Conservation (phyloP, 495 filamentous ascomycete species). For the Hyaloscypha hepaticicola region DNA sequence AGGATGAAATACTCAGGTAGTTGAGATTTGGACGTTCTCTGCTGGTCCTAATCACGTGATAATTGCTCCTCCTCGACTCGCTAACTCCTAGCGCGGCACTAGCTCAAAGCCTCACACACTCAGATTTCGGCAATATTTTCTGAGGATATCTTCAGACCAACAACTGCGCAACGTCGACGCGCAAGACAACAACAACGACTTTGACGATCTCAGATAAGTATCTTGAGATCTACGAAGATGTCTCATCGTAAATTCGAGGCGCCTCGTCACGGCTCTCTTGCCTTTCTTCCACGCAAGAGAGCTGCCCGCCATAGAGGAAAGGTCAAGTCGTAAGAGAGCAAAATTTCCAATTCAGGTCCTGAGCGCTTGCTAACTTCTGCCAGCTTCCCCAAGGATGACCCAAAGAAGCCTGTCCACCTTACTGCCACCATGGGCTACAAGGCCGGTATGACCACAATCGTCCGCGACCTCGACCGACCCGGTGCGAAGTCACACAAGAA, state of each 20-base stretch:
- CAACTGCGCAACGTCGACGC: constrained; percentile 7
- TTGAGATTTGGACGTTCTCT: neutral
- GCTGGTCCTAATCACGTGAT: neutral
- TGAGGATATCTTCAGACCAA: neutral
- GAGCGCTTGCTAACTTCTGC: constrained; percentile 35
- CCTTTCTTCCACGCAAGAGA: constrained; percentile 96
- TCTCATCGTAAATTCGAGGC: constrained; percentile 83
- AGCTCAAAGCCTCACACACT: constrained; percentile 10
- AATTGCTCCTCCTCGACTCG: neutral
- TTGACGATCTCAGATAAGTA: neutral
- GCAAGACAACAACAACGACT: constrained; percentile 2
- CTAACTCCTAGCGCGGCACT: constrained; percentile 2
- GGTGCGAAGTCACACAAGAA: constrained; percentile 99
- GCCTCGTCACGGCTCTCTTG: constrained; percentile 96
- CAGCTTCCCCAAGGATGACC: constrained; percentile 99
- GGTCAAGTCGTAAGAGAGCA: constrained; percentile 90
- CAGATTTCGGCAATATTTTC: constrained; percentile 9
- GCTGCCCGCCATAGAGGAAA: constrained; percentile 94
- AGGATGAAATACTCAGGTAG: no score
- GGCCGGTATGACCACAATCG: constrained; percentile 99
- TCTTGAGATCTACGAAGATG: constrained; percentile 36
- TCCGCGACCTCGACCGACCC: constrained; percentile 98
- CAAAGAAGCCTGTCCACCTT: constrained; percentile 98
- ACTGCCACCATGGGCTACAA: constrained; percentile 99
- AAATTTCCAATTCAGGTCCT: constrained; percentile 1